phyloP scores from a whole-genome alignment of 768 basidiomycete genomes.

The Lanmaoa rubissima region DNA sequence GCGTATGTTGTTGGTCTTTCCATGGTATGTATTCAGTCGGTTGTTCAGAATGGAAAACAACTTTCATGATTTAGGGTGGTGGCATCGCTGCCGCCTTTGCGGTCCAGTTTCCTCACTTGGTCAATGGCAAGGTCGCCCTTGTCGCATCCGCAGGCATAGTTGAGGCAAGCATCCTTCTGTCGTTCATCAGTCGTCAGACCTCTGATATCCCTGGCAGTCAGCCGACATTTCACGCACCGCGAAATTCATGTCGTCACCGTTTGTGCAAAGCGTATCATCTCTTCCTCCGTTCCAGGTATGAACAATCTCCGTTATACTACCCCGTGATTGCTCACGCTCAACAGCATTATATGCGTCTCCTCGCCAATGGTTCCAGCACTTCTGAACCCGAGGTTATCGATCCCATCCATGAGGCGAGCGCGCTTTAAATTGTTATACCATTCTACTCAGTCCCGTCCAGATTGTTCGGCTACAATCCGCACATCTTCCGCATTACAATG shows the following conservation, averaged over 20 bases:
- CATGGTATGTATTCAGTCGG: conserved; percentile 48
- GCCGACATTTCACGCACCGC: conserved; percentile 68
- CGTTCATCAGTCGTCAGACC: neutral
- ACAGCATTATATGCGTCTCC: conserved; percentile 52
- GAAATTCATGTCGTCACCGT: conserved; percentile 74
- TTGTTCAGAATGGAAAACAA: conserved; percentile 8
- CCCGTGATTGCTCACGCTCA: neutral
- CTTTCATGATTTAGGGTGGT: conserved; percentile 54
- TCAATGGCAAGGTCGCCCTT: conserved; percentile 61
- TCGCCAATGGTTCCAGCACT: conserved; percentile 37
- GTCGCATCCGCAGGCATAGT: conserved; percentile 71
- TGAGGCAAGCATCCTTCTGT: conserved; percentile 41
- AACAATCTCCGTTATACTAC: conserved; percentile 4
- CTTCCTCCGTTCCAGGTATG: conserved; percentile 60
- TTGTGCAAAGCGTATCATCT: conserved; percentile 65
- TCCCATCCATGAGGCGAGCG: conserved; percentile 45
- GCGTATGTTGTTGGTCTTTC: conserved; percentile 68
- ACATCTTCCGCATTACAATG: conserved; percentile 70
- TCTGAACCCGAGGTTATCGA: conserved; percentile 22
- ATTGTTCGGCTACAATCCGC: conserved; percentile 79
- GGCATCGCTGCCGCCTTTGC: conserved; percentile 71
- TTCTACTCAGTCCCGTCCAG: conserved; percentile 29
- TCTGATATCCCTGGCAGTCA: conserved; percentile 38
- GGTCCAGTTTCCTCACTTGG: conserved; percentile 68
- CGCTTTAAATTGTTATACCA: neutral